Evolutionary conservation across 805 yeast species (phyloP), one percentile per base, ranked within the genome.

Genomic region (Brettanomyces bruxellensis): DNA sequence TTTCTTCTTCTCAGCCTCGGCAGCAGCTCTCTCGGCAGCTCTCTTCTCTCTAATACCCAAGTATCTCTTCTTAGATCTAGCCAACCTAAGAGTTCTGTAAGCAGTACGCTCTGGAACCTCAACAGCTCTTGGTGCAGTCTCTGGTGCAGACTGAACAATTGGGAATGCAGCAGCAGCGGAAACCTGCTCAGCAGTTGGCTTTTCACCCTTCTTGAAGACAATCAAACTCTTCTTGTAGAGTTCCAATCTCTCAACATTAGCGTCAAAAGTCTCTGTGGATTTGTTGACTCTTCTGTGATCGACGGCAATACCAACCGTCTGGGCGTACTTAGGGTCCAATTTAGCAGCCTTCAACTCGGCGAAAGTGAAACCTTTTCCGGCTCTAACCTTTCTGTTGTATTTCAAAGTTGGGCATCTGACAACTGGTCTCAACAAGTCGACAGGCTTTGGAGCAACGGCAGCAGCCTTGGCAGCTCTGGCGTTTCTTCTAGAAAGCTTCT

Each of bases 221-320:
- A 93, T 90, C 73, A 93, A 81, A 76, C 91, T 90, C 67, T 95
- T 77, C 77, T 83, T 79, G 95, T 88, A 93, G 75, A 87, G 96
- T 78, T 86, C 77, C 73, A 93, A 84, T 82, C 99, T 88, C 72
- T 81, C 86, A 67, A 93, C 97, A 78, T 93, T 93, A 62, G 79
- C 76, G 70, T 91, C 93, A 64, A 89, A 87, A 68, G 86, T 89
- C 79, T 90, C 99, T 65, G 86, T 86, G 65, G 90, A 83, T 80
- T 87, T 90, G 95, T 93, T 93, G 72, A 84, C 91, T 79, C 99
- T 90, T 83, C 99, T 91, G 91, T 87, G 95, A 81, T 93, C 99
- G 68, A 91, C 98, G 64, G 99, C 88, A 67, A 93, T 87, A 75
- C 99, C 99, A 65, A 93, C 73, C 68, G 98, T 85, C 84, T 95